Evolutionary conservation across 192 early-diverging fungal genomes (phyloP).

Genomic region (Paraglomus brasilianum): DNA sequence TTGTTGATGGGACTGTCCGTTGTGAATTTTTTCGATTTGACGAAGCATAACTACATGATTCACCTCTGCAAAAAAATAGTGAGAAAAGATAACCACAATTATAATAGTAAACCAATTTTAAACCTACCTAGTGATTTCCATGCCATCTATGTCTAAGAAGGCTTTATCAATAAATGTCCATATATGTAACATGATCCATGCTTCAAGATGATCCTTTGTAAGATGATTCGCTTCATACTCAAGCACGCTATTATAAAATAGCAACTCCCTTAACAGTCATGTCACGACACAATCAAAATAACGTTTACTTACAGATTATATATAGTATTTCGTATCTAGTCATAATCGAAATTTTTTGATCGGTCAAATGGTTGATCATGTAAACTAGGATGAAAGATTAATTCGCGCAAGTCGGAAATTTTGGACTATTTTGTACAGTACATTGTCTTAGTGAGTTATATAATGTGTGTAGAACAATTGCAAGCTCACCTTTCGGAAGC

Average conservation of each 20-base stretch:
- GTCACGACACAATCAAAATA: constrained; percentile 1
- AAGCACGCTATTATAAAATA: constrained; percentile 25
- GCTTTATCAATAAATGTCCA: constrained; percentile 30
- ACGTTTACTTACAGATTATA: constrained; percentile 35
- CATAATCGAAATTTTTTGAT: constrained; percentile 31
- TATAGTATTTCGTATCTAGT: constrained; percentile 31
- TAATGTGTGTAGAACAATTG: constrained; percentile 15
- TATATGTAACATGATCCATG: constrained; percentile 18
- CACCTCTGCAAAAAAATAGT: constrained; percentile 21
- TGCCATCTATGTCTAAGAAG: constrained; percentile 20
- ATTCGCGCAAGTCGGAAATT: constrained; percentile 15
- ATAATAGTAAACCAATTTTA: constrained; percentile 16
- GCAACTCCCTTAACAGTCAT: constrained; percentile 20
- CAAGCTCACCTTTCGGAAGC: constrained; percentile 29
- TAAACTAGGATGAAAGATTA: constrained; percentile 27
- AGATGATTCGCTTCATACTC: constrained; percentile 33
- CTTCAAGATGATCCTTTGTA: constrained; percentile 23
- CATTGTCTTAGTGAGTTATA: constrained; percentile 22
- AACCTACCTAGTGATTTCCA: constrained; percentile 25
- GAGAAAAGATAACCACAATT: constrained; percentile 10
- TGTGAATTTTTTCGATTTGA: constrained; percentile 27
- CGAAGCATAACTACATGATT: constrained; percentile 24
- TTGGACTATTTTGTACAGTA: constrained; percentile 25
- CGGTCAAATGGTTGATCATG: constrained; percentile 30
- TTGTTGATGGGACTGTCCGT: neutral